phyloP scores from a whole-genome alignment of 306 rosid genomes.

The Argentina anserina region DNA sequence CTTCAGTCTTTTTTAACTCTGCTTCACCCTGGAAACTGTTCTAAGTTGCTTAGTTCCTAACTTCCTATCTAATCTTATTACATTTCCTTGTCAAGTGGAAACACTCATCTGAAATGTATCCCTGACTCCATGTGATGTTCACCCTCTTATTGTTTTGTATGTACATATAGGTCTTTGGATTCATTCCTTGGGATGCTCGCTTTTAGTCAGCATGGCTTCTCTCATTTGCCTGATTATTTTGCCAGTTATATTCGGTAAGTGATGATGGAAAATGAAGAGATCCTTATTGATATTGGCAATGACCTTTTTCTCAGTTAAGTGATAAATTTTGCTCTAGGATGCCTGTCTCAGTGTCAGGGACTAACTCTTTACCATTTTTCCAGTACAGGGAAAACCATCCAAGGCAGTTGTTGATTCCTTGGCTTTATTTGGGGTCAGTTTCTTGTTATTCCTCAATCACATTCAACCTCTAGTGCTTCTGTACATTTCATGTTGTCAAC shows the following conservation, averaged over 20 bases:
- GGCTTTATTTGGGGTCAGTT: conserved; percentile 98
- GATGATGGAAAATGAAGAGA: conserved; percentile 10
- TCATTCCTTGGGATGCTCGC: conserved; percentile 85
- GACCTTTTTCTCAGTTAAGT: conserved; percentile 7
- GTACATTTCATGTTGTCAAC: neutral
- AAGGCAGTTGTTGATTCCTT: conserved; percentile 82
- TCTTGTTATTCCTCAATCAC: conserved; percentile 28
- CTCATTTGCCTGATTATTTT: conserved; percentile 73
- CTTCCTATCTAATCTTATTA: neutral
- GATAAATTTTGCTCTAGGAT: conserved; percentile 6
- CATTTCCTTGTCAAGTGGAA: neutral
- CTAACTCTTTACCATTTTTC: conserved; percentile 40
- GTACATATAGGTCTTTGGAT: conserved; percentile 81
- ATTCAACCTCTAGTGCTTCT: conserved; percentile 15
- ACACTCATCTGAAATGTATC: neutral
- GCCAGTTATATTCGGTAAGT: conserved; percentile 85
- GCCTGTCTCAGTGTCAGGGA: conserved; percentile 2
- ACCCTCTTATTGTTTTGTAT: conserved; percentile 6
- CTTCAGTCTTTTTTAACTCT: neutral
- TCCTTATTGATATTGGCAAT: conserved; percentile 10
- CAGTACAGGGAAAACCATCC: conserved; percentile 95
- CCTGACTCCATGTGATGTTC: neutral
- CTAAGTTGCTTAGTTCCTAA: neutral
- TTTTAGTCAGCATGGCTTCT: conserved; percentile 97
- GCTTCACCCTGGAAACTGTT: neutral